phyloP scores from a whole-genome alignment of 352 stramenopile species.

The Globisporangium yorkense region DNA sequence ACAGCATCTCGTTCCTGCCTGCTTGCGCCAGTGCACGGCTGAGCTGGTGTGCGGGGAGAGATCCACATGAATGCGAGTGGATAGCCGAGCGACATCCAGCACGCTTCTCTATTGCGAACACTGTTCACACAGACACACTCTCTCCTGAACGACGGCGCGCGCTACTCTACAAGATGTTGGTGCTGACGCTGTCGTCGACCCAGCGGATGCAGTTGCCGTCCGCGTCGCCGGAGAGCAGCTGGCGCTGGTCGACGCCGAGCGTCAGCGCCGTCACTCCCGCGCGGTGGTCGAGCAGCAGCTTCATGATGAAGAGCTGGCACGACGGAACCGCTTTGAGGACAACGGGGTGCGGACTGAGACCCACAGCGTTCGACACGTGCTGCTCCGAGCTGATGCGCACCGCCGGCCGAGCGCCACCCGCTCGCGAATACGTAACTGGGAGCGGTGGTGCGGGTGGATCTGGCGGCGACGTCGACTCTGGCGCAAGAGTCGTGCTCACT shows the following conservation, averaged over 20 bases:
- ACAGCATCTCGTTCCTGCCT: too few relatives aligned
- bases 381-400: conserved; percentile 13
- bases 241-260: conserved; percentile 50
- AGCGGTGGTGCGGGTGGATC: neutral
- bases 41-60: too few relatives aligned
- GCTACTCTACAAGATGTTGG: conserved; percentile 39
- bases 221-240: conserved; percentile 58
- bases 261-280: conserved; percentile 49
- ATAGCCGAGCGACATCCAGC: too few relatives aligned
- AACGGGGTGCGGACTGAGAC: neutral
- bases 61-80: too few relatives aligned
- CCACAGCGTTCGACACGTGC: neutral
- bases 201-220: conserved; percentile 76
- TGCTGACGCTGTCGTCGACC: conserved; percentile 71
- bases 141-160: neutral
- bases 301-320: conserved; percentile 70
- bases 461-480: neutral
- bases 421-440: conserved; percentile 5
- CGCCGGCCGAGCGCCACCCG: neutral
- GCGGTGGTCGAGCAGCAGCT: conserved; percentile 69
- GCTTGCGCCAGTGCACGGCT: too few relatives aligned
- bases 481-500: neutral
- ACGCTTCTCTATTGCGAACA: too few relatives aligned
- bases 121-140: too few relatives aligned
- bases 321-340: conserved; percentile 44